Evolutionary conservation across 306 rosid genomes (phyloP), one percentile per base, ranked within the genome.

Genomic region (barrel medic (Medicago truncatula)): DNA sequence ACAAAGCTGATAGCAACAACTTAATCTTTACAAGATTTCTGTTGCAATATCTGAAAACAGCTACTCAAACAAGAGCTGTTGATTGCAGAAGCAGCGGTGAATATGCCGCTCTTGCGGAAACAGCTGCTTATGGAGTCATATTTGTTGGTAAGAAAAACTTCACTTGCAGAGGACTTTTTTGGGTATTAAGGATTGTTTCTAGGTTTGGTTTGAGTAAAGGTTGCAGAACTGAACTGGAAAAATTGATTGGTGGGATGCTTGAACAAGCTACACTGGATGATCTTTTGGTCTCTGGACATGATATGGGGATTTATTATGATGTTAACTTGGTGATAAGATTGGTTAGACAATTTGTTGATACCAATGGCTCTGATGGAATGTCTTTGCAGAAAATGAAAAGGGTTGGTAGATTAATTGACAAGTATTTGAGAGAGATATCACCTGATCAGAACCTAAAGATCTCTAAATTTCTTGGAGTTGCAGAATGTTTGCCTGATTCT

Each of bases 381-480:
- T 83, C 79, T 47, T 61, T 79, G 5, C 84, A 77, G 47, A 94
- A 83, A 84, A 57, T 89, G 88, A 89, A 85, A 83, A 89, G 80
- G 76, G 90, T 85, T 65, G 96, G 96, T 12, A 86, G 83, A 72
- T 81, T 91, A 76, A 63, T 91, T 43, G 97, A 94, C 69, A 85
- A 85, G 76, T 94, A 94, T 70, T 81, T 91, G 84, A 79, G 85
- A 76, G 97, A 91, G 79, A 94, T 94, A 78, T 85, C 97, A 1
- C 98, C 98, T 8, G 98, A 91, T 34, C 94, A 89, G 62, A 87
- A 86, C 63, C 94, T 94, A 62, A 87, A 90, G 81, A 78, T 86
- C 75, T 87, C 93, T 57, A 91, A 90, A 54, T 91, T 91, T 76
- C 88, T 90, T 56, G 95, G 89, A 69, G 89, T 88, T 71, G 97